Percentiles rank a stretch among this genome's conserved stretches.
These are phyloP conservation scores for Mrakia gelida DNA, from an alignment of 768 basidiomycete genomes.

Conservation along the genomic window DNA sequence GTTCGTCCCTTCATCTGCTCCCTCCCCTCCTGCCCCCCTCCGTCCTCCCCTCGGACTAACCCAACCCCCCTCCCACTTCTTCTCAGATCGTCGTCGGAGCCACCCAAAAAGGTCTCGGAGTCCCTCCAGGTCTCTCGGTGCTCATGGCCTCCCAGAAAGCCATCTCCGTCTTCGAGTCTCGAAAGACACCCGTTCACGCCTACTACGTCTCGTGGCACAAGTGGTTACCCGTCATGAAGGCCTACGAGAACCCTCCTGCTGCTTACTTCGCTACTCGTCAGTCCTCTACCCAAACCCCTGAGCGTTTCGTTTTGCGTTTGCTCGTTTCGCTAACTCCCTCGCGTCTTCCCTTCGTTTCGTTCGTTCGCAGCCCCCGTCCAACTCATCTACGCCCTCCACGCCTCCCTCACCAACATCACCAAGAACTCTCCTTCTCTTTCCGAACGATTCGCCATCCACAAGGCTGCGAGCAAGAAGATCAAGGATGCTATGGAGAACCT, in stretches of 20 bases:
- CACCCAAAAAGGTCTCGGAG: slow-evolving; percentile 86
- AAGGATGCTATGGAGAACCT: slow-evolving; percentile 62
- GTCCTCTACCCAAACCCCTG: slow-evolving; percentile 24
- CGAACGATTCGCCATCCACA: slow-evolving; percentile 73
- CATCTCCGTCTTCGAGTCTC: slow-evolving; percentile 59
- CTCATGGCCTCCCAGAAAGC: slow-evolving; percentile 75
- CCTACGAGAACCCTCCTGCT: slow-evolving; percentile 74
- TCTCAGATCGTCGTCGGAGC: slow-evolving; percentile 29
- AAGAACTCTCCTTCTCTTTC: slow-evolving; percentile 59
- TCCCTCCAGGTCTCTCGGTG: slow-evolving; percentile 88
- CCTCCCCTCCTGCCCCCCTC: too few species aligned
- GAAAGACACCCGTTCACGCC: slow-evolving; percentile 61
- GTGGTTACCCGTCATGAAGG: slow-evolving; percentile 60
- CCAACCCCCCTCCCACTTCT: not conserved
- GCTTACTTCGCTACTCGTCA: slow-evolving; percentile 82
- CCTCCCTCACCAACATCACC: slow-evolving; percentile 71
- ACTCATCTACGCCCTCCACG: slow-evolving; percentile 83
- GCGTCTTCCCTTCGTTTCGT: not conserved
- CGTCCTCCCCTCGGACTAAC: not conserved
- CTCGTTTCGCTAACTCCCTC: not conserved
- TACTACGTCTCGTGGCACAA: slow-evolving; percentile 62
- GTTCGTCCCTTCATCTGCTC: slow-evolving; percentile 44
- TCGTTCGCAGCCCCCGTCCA: slow-evolving; percentile 65
- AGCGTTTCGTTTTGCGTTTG: not conserved
- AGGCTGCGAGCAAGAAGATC: slow-evolving; percentile 61